phyloP scores from a whole-genome alignment of 768 basidiomycete species.

The Macrolepiota albuminosa region DNA sequence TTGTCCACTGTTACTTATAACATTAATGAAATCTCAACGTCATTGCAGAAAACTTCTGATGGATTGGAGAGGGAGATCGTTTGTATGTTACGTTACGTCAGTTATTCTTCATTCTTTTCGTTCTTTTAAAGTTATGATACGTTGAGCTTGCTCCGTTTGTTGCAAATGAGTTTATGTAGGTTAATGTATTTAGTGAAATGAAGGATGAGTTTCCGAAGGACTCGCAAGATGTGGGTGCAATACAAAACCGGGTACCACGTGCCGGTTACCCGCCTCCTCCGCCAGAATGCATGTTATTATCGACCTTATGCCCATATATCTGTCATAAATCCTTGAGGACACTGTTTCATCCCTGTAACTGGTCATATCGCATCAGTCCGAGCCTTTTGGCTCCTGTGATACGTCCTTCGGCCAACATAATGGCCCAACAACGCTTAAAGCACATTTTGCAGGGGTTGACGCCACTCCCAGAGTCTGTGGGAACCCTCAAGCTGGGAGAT shows the following conservation, averaged over 20 bases:
- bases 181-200: not conserved
- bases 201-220: not conserved
- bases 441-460: slow-evolving; percentile 41
- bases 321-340: not conserved
- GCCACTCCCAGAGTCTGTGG: slow-evolving; percentile 37
- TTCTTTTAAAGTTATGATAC: not conserved
- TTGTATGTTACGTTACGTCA: not conserved
- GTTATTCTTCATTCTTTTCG: not conserved
- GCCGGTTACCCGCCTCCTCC: slow-evolving; percentile 5
- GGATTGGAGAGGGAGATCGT: not conserved
- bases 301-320: slow-evolving; percentile 11
- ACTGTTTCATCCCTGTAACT: not conserved
- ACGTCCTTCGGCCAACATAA: slow-evolving; percentile 10
- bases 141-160: slow-evolving; percentile 7
- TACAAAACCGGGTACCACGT: slow-evolving; percentile 2
- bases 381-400: not conserved
- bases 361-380: not conserved
- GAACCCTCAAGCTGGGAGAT: slow-evolving; percentile 52
- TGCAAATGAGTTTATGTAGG: not conserved
- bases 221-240: not conserved
- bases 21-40: not conserved
- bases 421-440: slow-evolving; percentile 44
- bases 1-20: not conserved
- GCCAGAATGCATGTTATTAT: slow-evolving; percentile 15
- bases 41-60: slow-evolving; percentile 31